These are phyloP conservation scores for Lepidium aucheri DNA, from an alignment of 345 rosid genomes.

Conservation along the genomic window DNA sequence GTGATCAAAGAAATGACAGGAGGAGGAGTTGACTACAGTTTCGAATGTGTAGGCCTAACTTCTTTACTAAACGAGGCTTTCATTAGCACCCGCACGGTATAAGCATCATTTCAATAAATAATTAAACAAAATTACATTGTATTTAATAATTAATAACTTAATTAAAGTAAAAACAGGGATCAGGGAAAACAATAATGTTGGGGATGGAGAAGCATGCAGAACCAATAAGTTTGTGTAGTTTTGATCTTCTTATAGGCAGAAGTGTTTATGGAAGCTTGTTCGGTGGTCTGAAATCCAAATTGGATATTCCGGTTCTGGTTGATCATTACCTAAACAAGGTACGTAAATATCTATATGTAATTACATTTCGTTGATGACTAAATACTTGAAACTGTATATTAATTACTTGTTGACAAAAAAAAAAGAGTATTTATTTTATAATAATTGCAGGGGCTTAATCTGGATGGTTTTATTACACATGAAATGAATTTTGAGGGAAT, in stretches of 20 bases:
- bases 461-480: conserved; percentile 47
- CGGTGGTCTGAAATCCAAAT: conserved; percentile 59
- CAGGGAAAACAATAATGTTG: conserved; percentile 56
- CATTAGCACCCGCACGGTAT: conserved; percentile 36
- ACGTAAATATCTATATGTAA: background rate
- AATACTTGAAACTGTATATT: too few relatives aligned
- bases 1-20: conserved; percentile 51
- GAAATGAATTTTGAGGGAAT: conserved; percentile 42
- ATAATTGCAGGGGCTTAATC: conserved; percentile 40
- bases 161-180: conserved; percentile 30
- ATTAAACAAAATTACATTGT: too few relatives aligned
- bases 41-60: conserved; percentile 59
- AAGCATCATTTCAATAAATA: background rate
- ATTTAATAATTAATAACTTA: background rate
- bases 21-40: conserved; percentile 72
- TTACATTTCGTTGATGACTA: too few relatives aligned
- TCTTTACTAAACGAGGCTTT: conserved; percentile 43
- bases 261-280: conserved; percentile 36
- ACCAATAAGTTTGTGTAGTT: conserved; percentile 25
- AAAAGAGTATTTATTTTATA: background rate
- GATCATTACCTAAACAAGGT: conserved; percentile 34
- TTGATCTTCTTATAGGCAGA: conserved; percentile 37
- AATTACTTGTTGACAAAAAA: background rate
- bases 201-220: conserved; percentile 38
- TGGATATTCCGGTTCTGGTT: conserved; percentile 39